Percentiles rank a stretch among this genome's conserved stretches.
phyloP scores from a whole-genome alignment of 2,329 filamentous ascomycete species.

The Metarhizium guizhouense region DNA sequence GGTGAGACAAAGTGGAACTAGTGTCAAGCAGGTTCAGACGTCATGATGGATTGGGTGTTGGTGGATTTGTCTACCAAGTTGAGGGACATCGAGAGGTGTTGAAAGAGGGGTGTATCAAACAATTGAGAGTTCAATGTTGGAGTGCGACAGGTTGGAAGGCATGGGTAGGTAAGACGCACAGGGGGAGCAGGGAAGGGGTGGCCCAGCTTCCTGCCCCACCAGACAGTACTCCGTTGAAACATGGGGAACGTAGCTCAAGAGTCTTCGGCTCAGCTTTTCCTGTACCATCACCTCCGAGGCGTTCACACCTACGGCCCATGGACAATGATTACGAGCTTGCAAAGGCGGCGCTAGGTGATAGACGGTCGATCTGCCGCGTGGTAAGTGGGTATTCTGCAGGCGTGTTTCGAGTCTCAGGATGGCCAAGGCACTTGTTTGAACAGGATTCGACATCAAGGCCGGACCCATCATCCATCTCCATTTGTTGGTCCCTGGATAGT shows the following conservation, averaged over 20 bases:
- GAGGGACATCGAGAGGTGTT: background rate
- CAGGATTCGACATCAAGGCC: background rate
- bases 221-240: conserved; percentile 8
- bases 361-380: background rate
- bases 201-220: background rate
- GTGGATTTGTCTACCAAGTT: background rate
- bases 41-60: background rate
- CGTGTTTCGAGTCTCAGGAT: background rate
- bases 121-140: background rate
- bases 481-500: background rate
- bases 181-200: background rate
- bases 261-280: background rate
- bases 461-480: background rate
- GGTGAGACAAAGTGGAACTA: background rate
- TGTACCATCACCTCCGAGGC: too few species aligned
- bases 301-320: background rate
- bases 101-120: background rate
- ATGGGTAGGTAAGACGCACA: background rate
- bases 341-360: background rate
- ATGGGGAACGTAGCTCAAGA: conserved; percentile 6
- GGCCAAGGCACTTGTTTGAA: background rate
- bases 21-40: background rate
- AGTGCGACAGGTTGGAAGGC: background rate
- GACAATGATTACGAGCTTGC: background rate
- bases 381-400: background rate